Evolutionary conservation across 1,284 basidiomycete genomes (phyloP), one percentile per base, ranked within the genome.

Genomic region (Termitomyces sp.): DNA sequence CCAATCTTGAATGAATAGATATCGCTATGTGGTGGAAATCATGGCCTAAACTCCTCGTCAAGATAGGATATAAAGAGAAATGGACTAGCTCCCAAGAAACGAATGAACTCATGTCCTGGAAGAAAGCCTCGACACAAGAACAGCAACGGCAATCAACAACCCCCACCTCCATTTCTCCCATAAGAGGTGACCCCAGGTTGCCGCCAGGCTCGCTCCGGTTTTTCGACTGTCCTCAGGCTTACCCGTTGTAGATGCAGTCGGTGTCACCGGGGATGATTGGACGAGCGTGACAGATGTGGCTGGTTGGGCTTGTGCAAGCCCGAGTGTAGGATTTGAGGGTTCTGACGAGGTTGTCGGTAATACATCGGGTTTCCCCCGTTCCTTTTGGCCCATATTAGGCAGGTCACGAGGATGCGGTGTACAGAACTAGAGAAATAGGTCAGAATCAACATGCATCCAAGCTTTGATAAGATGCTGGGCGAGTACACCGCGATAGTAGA

Each of bases 371-470:
- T 72, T 75, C 6, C 84, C 85, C 47, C 77, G 77, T 61, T 87
- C 86, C 61, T 77, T 81, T 67, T 87, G 77, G 31, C 87, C 92
- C 92, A 95, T 95, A 70, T 94, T 94, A 1, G 92, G 92, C 18
- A 93, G 70, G 63, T 91, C 84, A 48, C 77, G 84, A 64, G 81
- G 77, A 26, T 72, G 68, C 11, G 82, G 76, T 31, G 79, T 77
- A 63, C 86, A 88, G 62, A 87, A 88, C 87, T 93, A 63, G 57
- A 41, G 48, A 47, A 49, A 19, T 26, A 33, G 18, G 62, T 49
- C 48, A 60, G 58, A 38, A 51, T 53, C 54, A 64, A 64, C 53
- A 58, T 56, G 55, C 44, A 60, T 52, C 41, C 40, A 14, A 34
- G 35, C 37, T 49, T 49, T 24, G n/a, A 41, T 49, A 7, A 41